Conservation (phyloP, 1,284 basidiomycete genomes). For the Mrakiaceae sp. region DNA sequence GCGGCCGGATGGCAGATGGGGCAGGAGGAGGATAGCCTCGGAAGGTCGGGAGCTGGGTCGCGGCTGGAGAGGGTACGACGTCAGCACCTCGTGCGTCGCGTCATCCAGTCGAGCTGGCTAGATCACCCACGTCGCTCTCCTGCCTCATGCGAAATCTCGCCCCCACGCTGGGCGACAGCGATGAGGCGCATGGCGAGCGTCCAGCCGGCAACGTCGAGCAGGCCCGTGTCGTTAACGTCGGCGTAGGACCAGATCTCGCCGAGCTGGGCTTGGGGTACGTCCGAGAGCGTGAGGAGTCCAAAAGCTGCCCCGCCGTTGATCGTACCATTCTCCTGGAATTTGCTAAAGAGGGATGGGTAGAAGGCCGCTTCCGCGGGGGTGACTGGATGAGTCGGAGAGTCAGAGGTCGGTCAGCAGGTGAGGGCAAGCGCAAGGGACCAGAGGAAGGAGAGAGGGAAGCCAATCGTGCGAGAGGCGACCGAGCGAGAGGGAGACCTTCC, state of each 20-base stretch:
- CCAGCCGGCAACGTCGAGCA: constrained; percentile 73
- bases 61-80: background rate
- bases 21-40: constrained; percentile 14
- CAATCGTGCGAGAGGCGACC: background rate
- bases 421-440: background rate
- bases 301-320: constrained; percentile 77
- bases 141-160: constrained; percentile 50
- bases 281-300: constrained; percentile 64
- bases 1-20: background rate
- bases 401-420: too few relatives aligned
- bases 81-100: too few relatives aligned
- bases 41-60: constrained; percentile 11
- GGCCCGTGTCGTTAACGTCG: constrained; percentile 86
- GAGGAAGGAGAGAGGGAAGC: background rate
- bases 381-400: background rate
- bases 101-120: background rate
- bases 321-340: constrained; percentile 49
- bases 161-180: constrained; percentile 83
- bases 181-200: constrained; percentile 79
- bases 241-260: constrained; percentile 90
- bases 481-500: background rate
- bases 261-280: constrained; percentile 61
- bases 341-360: constrained; percentile 14
- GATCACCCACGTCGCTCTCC: constrained; percentile 51
- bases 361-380: constrained; percentile 14